Evolutionary conservation across 192 early-diverging fungal genomes (phyloP).

Genomic region (Dimargaris verticillata): DNA sequence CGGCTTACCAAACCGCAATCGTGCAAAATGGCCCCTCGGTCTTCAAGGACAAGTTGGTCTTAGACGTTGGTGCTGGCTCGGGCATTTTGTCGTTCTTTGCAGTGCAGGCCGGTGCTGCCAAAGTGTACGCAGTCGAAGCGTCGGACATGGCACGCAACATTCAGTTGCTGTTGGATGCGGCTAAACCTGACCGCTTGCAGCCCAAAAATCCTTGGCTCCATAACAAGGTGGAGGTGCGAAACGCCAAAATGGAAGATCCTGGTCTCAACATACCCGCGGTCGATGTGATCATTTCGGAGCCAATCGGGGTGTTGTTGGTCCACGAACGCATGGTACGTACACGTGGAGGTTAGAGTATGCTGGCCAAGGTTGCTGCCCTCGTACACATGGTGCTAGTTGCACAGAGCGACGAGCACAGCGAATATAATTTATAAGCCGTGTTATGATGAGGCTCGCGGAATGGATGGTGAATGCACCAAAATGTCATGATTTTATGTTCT

Average conservation of each 20-base stretch:
- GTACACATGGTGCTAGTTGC: too few species aligned
- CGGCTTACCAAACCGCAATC: conserved; percentile 85
- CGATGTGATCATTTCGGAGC: conserved; percentile 91
- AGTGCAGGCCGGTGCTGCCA: conserved; percentile 77
- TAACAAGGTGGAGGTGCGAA: conserved; percentile 63
- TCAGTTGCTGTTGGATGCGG: conserved; percentile 50
- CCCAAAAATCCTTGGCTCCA: conserved; percentile 54
- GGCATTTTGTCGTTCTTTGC: conserved; percentile 95
- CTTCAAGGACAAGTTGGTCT: conserved; percentile 66
- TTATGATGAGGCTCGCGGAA: too few species aligned
- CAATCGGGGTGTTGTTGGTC: conserved; percentile 90
- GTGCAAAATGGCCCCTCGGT: conserved; percentile 51
- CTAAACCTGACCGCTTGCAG: conserved; percentile 32
- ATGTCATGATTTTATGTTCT: too few species aligned
- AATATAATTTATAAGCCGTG: too few species aligned
- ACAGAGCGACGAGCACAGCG: too few species aligned
- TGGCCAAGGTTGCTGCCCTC: too few species aligned
- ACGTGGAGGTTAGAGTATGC: conserved; percentile 9
- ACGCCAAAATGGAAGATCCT: conserved; percentile 80
- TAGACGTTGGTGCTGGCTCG: conserved; percentile 90
- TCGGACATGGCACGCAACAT: conserved; percentile 90
- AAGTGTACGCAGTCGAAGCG: conserved; percentile 93
- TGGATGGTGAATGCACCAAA: too few species aligned
- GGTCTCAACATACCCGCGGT: conserved; percentile 54
- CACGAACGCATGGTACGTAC: conserved; percentile 86